Percentiles rank a stretch among this genome's conserved stretches.
Evolutionary conservation across 306 rosid species (phyloP).

Genomic region (Alnus glutinosa): DNA sequence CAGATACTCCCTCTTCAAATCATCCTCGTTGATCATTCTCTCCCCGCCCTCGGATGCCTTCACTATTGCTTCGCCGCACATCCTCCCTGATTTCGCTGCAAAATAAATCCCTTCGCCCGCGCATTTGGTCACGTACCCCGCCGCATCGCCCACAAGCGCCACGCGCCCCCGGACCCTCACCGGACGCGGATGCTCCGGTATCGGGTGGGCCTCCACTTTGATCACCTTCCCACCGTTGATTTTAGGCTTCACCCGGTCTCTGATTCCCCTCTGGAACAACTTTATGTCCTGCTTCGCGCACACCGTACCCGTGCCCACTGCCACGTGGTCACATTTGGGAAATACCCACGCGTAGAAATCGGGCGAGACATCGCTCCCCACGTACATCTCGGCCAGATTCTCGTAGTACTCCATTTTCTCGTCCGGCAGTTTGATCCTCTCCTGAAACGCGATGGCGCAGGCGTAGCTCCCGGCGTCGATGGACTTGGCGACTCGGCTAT

Average conservation of each 20-base stretch:
- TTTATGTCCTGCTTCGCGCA: constrained; percentile 62
- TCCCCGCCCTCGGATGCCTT: constrained; percentile 72
- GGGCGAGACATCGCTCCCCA: constrained; percentile 86
- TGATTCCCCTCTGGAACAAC: constrained; percentile 59
- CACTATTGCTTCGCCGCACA: constrained; percentile 76
- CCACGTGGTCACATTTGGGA: constrained; percentile 95
- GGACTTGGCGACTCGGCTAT: constrained; percentile 76
- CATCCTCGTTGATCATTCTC: constrained; percentile 58
- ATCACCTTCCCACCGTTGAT: constrained; percentile 74
- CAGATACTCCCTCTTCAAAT: constrained; percentile 79
- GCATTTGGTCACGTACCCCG: constrained; percentile 82
- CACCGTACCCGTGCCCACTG: constrained; percentile 90
- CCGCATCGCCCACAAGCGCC: constrained; percentile 89
- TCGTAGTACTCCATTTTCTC: constrained; percentile 76
- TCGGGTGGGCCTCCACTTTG: constrained; percentile 88
- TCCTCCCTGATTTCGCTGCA: constrained; percentile 76
- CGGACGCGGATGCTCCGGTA: constrained; percentile 87
- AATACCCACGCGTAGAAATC: constrained; percentile 96
- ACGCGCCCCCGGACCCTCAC: constrained; percentile 66
- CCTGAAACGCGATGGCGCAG: constrained; percentile 88
- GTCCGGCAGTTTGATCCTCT: constrained; percentile 68
- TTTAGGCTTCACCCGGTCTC: constrained; percentile 55
- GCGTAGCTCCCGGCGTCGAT: constrained; percentile 74
- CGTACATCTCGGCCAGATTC: constrained; percentile 83
- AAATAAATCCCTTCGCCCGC: constrained; percentile 92